Percentiles rank a stretch among this genome's conserved stretches.
Evolutionary conservation across 352 stramenopile species (phyloP).

Genomic region (Phytophthora agathidicida): DNA sequence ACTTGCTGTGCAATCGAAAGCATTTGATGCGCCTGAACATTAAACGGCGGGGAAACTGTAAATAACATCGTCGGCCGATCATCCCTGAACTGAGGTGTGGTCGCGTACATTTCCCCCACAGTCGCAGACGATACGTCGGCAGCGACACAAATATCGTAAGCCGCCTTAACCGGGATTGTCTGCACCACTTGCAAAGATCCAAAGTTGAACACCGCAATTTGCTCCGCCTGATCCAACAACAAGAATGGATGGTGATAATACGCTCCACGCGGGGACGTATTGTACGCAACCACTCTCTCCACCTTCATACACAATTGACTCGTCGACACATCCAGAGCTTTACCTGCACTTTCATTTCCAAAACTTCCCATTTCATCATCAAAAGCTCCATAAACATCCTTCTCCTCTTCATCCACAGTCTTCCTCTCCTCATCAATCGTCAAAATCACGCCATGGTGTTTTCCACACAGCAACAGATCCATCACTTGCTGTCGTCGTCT

Average conservation of each 20-base stretch:
- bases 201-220: conserved; percentile 68
- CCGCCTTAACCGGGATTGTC: conserved; percentile 56
- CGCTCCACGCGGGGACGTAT: conserved; percentile 40
- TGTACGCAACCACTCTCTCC: conserved; percentile 56
- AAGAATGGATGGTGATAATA: conserved; percentile 78
- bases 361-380: conserved; percentile 7
- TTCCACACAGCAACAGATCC: conserved; percentile 68
- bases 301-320: conserved; percentile 52
- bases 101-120: neutral
- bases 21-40: conserved; percentile 63
- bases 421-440: conserved; percentile 37
- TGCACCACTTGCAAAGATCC: conserved; percentile 61
- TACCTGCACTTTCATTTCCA: conserved; percentile 15
- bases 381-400: conserved; percentile 33
- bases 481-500: conserved; percentile 37
- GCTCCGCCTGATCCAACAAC: conserved; percentile 62
- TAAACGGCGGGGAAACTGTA: conserved; percentile 48
- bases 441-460: conserved; percentile 56
- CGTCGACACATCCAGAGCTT: conserved; percentile 44
- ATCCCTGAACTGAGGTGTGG: conserved; percentile 9
- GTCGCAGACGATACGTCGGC: conserved; percentile 28
- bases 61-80: conserved; percentile 46
- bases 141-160: conserved; percentile 44
- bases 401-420: conserved; percentile 15
- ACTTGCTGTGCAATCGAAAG: conserved; percentile 57